Evolutionary conservation across 345 rosid species (phyloP).

Genomic region (Ricinus communis): DNA sequence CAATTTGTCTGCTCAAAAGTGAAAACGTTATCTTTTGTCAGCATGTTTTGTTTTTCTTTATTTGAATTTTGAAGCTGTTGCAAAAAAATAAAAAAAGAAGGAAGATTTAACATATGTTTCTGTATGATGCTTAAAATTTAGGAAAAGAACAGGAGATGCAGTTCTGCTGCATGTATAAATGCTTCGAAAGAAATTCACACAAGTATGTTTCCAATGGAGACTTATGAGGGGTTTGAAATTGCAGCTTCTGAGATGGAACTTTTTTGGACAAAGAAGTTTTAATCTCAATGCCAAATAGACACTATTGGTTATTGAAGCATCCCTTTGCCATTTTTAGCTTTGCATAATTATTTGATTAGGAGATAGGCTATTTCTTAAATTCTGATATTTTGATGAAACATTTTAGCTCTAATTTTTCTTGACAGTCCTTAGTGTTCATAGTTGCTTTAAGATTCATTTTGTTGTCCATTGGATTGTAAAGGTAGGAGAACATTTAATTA

Average conservation of each 20-base stretch:
- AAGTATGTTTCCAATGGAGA: too few species aligned
- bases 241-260: too few species aligned
- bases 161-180: background rate
- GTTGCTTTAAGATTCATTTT: conserved; percentile 1
- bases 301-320: too few species aligned
- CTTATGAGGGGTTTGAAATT: too few species aligned
- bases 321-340: too few species aligned
- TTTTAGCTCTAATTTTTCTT: background rate
- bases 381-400: background rate
- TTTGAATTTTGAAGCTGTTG: background rate
- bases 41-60: background rate
- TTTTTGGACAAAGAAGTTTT: too few species aligned
- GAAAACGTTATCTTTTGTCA: background rate
- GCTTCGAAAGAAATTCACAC: background rate
- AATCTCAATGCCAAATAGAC: too few species aligned
- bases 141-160: too few species aligned
- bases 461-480: background rate
- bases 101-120: too few species aligned
- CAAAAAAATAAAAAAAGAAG: too few species aligned
- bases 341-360: background rate
- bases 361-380: background rate
- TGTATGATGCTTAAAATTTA: too few species aligned
- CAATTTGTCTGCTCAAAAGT: background rate
- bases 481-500: background rate
- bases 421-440: background rate